Evolutionary conservation across 805 yeast species (phyloP).

Genomic region (Grigorovia yakushimaensis): DNA sequence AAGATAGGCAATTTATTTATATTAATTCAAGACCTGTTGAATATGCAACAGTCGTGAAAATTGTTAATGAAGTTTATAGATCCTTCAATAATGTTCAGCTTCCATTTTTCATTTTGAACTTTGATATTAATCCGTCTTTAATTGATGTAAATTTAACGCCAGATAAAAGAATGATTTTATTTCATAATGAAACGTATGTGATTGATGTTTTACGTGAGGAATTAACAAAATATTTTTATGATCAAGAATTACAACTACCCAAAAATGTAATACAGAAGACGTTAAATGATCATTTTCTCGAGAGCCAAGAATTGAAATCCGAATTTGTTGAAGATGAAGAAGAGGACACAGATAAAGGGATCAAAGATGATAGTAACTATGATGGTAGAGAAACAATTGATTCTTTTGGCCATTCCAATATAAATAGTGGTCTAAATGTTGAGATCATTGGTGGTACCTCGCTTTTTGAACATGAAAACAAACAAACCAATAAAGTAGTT

Average conservation of each 20-base stretch:
- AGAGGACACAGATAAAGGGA: no score
- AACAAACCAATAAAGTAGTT: no score
- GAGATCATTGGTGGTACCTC: no score
- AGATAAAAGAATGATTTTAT: constrained; percentile 65
- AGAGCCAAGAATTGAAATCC: constrained; percentile 5
- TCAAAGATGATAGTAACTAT: no score
- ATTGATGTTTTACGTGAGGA: constrained; percentile 45
- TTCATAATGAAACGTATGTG: constrained; percentile 57
- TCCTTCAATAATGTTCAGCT: constrained; percentile 60
- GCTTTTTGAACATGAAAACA: no score
- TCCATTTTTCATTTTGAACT: constrained; percentile 60
- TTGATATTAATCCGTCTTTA: constrained; percentile 40
- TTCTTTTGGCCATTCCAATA: no score
- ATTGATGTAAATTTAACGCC: constrained; percentile 90
- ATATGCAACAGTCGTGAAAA: constrained; percentile 43
- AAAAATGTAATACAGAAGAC: constrained; percentile 4
- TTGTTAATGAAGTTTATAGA: constrained; percentile 65
- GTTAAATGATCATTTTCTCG: not conserved
- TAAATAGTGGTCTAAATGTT: no score
- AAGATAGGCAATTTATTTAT: constrained; percentile 67
- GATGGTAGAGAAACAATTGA: no score
- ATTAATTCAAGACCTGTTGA: constrained; percentile 70
- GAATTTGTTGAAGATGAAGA: not conserved
- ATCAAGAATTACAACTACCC: constrained; percentile 28
- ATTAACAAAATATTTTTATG: constrained; percentile 39